These are phyloP conservation scores for Pseudogymnoascus sp. DNA, from an alignment of 2,329 filamentous ascomycete species.

Conservation along the genomic window DNA sequence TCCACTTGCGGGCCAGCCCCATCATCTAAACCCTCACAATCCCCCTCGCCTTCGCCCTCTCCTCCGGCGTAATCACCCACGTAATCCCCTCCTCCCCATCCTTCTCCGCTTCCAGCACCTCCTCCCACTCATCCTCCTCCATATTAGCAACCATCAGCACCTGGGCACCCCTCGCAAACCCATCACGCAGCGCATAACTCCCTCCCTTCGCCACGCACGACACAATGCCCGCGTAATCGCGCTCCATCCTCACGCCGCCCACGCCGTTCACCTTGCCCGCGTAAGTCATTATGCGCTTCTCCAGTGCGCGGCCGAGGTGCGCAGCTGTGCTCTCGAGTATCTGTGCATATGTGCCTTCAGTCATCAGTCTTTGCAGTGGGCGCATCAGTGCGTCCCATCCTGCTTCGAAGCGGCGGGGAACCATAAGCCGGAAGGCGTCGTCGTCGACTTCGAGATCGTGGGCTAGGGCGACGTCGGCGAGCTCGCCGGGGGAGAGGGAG, in stretches of 20 bases:
- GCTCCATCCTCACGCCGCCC: conserved; percentile 74
- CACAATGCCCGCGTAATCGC: conserved; percentile 73
- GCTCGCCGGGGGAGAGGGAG: conserved; percentile 54
- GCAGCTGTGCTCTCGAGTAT: conserved; percentile 66
- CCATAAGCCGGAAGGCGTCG: conserved; percentile 53
- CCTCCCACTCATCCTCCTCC: conserved; percentile 94
- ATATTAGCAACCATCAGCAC: conserved; percentile 83
- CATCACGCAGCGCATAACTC: conserved; percentile 69
- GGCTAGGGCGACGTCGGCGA: conserved; percentile 46
- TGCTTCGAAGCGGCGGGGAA: conserved; percentile 71
- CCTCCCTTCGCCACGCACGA: conserved; percentile 56
- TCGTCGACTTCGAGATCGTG: conserved; percentile 39
- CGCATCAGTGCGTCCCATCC: conserved; percentile 81
- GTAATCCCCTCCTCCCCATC: conserved; percentile 57
- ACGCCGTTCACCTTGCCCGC: conserved; percentile 68
- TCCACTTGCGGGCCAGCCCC: not conserved
- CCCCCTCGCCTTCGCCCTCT: conserved; percentile 62
- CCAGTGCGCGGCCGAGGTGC: conserved; percentile 69
- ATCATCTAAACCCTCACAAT: conserved; percentile 44
- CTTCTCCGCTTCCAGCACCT: conserved; percentile 45
- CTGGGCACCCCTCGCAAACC: conserved; percentile 69
- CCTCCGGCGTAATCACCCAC: conserved; percentile 66
- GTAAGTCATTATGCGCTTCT: conserved; percentile 80
- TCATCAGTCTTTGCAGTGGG: conserved; percentile 79
- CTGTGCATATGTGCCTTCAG: conserved; percentile 64